phyloP scores from a whole-genome alignment of 2,329 filamentous ascomycete species.

The Aspergillus phoenicis region DNA sequence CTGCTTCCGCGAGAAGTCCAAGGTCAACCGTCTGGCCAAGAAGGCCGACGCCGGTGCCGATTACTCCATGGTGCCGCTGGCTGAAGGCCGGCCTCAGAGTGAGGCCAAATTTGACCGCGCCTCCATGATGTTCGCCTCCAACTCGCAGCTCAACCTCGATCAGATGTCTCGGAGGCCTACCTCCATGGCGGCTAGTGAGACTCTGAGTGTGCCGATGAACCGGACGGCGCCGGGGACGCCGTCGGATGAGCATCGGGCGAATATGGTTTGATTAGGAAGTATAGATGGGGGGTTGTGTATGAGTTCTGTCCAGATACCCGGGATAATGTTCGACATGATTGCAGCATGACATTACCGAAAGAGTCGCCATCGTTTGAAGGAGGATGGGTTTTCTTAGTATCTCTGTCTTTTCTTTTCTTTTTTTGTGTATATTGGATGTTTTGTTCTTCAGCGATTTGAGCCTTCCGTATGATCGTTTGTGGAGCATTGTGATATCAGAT shows the following conservation, averaged over 20 bases:
- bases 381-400: background rate
- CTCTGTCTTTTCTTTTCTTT: background rate
- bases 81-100: background rate
- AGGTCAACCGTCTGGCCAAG: background rate
- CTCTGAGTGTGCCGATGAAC: background rate
- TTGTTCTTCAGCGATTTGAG: background rate
- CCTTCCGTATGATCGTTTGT: background rate
- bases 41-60: background rate
- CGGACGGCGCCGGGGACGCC: background rate
- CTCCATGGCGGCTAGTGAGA: constrained; percentile 8
- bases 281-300: background rate
- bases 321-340: background rate
- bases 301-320: background rate
- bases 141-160: background rate
- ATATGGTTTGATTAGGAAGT: background rate
- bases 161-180: constrained; percentile 1
- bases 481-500: background rate
- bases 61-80: constrained; percentile 8
- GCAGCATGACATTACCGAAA: background rate
- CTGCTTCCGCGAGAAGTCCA: background rate
- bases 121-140: constrained; percentile 12
- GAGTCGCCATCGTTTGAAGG: background rate
- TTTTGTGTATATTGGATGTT: background rate
- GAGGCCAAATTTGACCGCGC: constrained; percentile 9
- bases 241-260: background rate